Evolutionary conservation across 768 basidiomycete species (phyloP).

Genomic region (Lactarius trivialis): DNA sequence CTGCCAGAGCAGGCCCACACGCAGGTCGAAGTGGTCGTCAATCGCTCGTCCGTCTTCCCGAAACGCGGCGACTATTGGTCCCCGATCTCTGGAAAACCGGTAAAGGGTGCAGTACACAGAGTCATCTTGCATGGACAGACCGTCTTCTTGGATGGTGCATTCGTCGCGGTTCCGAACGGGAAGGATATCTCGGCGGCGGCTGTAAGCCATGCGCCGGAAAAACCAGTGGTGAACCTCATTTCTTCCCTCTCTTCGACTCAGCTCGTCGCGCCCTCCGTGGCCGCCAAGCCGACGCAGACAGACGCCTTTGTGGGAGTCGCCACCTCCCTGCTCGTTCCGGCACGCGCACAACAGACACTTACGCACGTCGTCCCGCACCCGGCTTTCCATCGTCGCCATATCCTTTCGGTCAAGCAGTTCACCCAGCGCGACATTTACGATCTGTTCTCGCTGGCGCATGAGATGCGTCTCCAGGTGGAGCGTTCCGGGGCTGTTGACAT

Average conservation of each 20-base stretch:
- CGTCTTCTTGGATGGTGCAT: slow-evolving; percentile 77
- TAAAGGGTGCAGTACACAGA: slow-evolving; percentile 78
- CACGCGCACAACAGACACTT: slow-evolving; percentile 35
- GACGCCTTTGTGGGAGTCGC: not conserved
- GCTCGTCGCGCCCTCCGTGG: not conserved
- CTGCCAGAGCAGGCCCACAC: slow-evolving; percentile 82
- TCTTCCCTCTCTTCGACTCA: slow-evolving; percentile 4
- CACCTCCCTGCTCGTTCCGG: slow-evolving; percentile 29
- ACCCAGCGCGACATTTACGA: slow-evolving; percentile 83
- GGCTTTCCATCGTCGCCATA: slow-evolving; percentile 88
- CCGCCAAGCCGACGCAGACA: slow-evolving; percentile 6
- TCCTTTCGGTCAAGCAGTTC: slow-evolving; percentile 93
- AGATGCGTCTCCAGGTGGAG: slow-evolving; percentile 96
- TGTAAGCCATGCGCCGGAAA: slow-evolving; percentile 15
- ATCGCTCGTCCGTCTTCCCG: slow-evolving; percentile 57
- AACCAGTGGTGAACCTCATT: slow-evolving; percentile 1
- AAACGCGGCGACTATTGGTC: slow-evolving; percentile 64
- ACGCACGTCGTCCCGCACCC: slow-evolving; percentile 60
- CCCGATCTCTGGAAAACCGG: slow-evolving; percentile 55
- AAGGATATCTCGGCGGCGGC: slow-evolving; percentile 63
- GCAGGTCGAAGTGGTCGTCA: slow-evolving; percentile 88
- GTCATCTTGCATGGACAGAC: slow-evolving; percentile 89
- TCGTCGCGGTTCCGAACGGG: slow-evolving; percentile 54
- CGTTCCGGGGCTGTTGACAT: slow-evolving; percentile 83
- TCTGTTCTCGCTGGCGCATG: slow-evolving; percentile 89